Base-by-base conservation (phyloP, 495 filamentous ascomycete species). In the Penicillium flavigenum region DNA sequence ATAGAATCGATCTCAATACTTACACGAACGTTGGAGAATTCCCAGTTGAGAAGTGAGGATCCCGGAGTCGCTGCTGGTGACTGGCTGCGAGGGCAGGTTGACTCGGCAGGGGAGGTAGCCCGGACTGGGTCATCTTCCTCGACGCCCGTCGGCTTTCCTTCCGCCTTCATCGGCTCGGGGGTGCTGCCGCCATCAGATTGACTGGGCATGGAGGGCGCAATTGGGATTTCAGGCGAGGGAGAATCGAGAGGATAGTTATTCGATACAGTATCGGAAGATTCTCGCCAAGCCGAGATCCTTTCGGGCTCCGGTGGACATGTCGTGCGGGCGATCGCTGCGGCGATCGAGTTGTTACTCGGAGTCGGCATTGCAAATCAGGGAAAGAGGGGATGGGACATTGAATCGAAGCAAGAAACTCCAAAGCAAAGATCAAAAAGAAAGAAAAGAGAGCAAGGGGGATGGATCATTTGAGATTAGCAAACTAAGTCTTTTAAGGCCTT, bases 21-120 rank as follows among this genome's bases (percentile, higher is more conserved):
- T 82, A 88, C 85, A 72, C 87, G 72, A 62, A 85, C 77, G 60
- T 84, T 86, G 2, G 86, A 85, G 62, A 83, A 86, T 62, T 89
- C 86, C 57, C 84, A 85, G 41, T 81, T 82, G 68, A 87, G 75
- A 48, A 81, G 75, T 2, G 79, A 77, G 27, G 74, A 65, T 39
- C 70, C 71, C 2, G 74, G 62, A 34, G 70, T 61, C 22, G 65
- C 62, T 36, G 70, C 63, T 0, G 75, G 56, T 8, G 72, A 62
- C 51, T 63, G 62, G 52, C 54, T 66, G 51, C 63, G 56, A 52
- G 64, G 58, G 54, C 71, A 63, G 36, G 69, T 62, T 31, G 67
- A 42, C 24, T 71, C 72, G 38, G 66, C 65, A 16, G 71, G 59
- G 8, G 75, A 73, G 46, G 65, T 76, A 39, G 71, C 63, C 61